A percentile compares a stretch with the other conserved stretches of the same genome.
Conservation (phyloP, 164 flowering plant species). For the Malania oleifera region DNA sequence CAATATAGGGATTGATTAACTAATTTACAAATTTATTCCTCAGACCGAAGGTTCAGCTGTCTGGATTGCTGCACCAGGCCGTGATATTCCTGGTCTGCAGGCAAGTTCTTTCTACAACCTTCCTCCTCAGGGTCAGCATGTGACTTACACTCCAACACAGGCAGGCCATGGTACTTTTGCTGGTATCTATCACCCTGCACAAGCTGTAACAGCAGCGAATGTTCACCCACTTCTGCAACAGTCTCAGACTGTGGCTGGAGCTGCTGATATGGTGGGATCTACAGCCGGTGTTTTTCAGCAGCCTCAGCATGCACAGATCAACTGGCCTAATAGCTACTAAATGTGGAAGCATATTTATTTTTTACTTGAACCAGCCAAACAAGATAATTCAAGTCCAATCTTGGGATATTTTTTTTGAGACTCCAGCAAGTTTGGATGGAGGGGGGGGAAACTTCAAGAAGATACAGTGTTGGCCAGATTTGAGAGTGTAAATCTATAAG, state of each 20-base stretch:
- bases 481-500: constrained; percentile 31
- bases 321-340: constrained; percentile 84
- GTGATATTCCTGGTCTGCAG: constrained; percentile 63
- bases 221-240: constrained; percentile 78
- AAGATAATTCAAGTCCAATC: neutral
- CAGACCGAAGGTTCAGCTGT: constrained; percentile 85
- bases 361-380: constrained; percentile 1
- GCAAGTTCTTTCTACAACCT: constrained; percentile 74
- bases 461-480: constrained; percentile 16
- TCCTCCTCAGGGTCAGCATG: constrained; percentile 80
- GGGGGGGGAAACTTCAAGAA: constrained; percentile 11
- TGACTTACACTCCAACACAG: constrained; percentile 66
- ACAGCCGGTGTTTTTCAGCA: constrained; percentile 71
- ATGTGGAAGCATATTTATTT: constrained; percentile 2
- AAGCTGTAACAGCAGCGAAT: constrained; percentile 51
- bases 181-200: constrained; percentile 71
- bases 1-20: too few species aligned
- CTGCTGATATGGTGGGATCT: constrained; percentile 73
- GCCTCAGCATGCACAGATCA: constrained; percentile 72
- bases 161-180: constrained; percentile 65
- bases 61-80: constrained; percentile 71
- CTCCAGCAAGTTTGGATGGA: constrained; percentile 6
- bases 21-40: too few species aligned
- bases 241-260: constrained; percentile 71
- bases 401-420: constrained; percentile 7